Conservation (phyloP, 306 rosid species). For the Macrotyloma uniflorum region DNA sequence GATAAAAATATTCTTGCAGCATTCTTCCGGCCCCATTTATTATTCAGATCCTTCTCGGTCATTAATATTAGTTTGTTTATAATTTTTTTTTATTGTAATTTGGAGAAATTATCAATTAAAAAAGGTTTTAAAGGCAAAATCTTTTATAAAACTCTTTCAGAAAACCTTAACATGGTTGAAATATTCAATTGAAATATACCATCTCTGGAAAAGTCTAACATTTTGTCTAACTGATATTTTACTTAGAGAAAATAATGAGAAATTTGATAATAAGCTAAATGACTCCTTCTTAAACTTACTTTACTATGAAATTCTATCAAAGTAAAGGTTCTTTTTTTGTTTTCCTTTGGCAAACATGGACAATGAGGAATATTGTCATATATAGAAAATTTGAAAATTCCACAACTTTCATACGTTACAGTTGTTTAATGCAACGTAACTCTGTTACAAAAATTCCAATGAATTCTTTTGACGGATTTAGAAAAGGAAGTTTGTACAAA, state of each 20-base stretch:
- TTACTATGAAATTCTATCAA: background rate
- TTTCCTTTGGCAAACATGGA: background rate
- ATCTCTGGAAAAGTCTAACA: conserved; percentile 1
- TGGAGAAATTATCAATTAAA: background rate
- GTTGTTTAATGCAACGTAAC: background rate
- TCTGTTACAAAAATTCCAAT: background rate
- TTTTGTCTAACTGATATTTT: background rate
- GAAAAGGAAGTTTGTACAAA: background rate
- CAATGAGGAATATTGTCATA: background rate
- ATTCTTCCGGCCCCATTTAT: background rate
- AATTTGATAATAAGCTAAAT: background rate
- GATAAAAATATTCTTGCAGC: too few species aligned
- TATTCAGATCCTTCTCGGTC: background rate
- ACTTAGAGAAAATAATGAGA: too few species aligned
- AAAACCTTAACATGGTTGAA: background rate
- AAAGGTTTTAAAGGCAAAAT: background rate
- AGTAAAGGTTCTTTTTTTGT: background rate
- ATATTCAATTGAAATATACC: background rate
- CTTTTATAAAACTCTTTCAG: background rate
- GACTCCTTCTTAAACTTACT: background rate
- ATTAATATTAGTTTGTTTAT: background rate
- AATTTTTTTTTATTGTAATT: background rate
- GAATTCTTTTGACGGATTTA: background rate
- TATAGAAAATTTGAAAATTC: background rate
- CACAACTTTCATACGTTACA: background rate